Conservation (phyloP, 805 yeast species). For the Cyberlindnera mycetangii region DNA sequence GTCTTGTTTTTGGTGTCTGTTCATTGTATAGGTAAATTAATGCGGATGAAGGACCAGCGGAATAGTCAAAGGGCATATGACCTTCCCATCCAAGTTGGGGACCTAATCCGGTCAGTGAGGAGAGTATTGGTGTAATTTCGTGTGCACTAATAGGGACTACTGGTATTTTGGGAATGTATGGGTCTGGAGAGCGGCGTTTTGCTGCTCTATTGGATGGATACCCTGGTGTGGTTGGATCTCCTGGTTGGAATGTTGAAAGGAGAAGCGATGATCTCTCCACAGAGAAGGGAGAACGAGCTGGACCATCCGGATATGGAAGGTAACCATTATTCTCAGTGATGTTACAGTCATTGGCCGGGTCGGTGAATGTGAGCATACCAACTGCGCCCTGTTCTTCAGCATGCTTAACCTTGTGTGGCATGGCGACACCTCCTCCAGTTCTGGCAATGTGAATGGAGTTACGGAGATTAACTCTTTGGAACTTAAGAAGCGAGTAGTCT, state of each 20-base stretch:
- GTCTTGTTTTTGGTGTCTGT: constrained; percentile 40
- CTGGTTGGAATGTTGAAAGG: constrained; percentile 58
- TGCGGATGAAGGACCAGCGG: constrained; percentile 43
- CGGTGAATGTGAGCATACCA: constrained; percentile 51
- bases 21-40: constrained; percentile 39
- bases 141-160: constrained; percentile 47
- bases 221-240: constrained; percentile 80
- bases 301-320: constrained; percentile 58
- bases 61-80: constrained; percentile 41
- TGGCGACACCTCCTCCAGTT: constrained; percentile 47
- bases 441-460: constrained; percentile 62
- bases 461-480: constrained; percentile 40
- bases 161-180: constrained; percentile 49
- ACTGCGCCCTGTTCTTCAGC: constrained; percentile 62
- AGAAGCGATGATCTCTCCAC: constrained; percentile 63
- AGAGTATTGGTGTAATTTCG: constrained; percentile 29
- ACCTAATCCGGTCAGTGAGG: not conserved
- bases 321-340: constrained; percentile 54
- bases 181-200: constrained; percentile 39
- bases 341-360: constrained; percentile 59
- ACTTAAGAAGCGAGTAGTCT: constrained; percentile 47
- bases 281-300: constrained; percentile 59
- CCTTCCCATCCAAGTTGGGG: constrained; percentile 33
- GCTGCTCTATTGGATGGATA: constrained; percentile 44
- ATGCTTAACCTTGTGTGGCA: constrained; percentile 56